Evolutionary conservation across 2,329 filamentous ascomycete genomes (phyloP).

Genomic region (Dactylellina haptotyla): DNA sequence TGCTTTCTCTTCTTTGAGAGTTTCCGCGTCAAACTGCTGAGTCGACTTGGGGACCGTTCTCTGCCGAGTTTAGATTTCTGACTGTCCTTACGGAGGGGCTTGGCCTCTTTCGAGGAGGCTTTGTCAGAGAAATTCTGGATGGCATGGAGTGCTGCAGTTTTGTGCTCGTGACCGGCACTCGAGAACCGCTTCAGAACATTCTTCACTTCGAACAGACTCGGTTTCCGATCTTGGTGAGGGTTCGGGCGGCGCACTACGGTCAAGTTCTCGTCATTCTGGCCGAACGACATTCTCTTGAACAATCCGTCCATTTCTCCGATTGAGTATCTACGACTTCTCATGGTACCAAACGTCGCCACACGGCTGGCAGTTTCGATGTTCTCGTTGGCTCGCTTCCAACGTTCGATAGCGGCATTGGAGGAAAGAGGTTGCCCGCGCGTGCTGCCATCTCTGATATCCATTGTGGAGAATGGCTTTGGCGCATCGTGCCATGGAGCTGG

Average conservation of each 20-base stretch:
- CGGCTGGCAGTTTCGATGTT: conserved; percentile 64
- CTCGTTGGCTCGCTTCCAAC: conserved; percentile 63
- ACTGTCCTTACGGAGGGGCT: conserved; percentile 46
- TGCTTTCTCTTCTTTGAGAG: conserved; percentile 52
- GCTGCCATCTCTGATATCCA: conserved; percentile 59
- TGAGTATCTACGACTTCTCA: conserved; percentile 55
- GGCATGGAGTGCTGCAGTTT: conserved; percentile 40
- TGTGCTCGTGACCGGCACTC: conserved; percentile 48
- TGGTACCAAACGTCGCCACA: conserved; percentile 58
- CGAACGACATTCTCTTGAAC: conserved; percentile 57
- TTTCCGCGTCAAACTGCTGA: conserved; percentile 47
- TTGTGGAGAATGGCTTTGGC: conserved; percentile 62
- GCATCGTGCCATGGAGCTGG: conserved; percentile 58
- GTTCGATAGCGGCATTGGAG: conserved; percentile 66
- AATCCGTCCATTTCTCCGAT: conserved; percentile 58
- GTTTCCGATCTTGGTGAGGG: conserved; percentile 35
- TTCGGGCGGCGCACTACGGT: conserved; percentile 35
- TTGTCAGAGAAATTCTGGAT: conserved; percentile 49
- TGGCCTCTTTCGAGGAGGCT: conserved; percentile 33
- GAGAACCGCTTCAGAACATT: conserved; percentile 52
- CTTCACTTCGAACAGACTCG: conserved; percentile 51
- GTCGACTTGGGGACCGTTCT: conserved; percentile 41
- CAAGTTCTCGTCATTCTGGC: conserved; percentile 55
- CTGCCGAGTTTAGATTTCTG: conserved; percentile 41
- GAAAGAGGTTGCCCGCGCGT: conserved; percentile 64